phyloP scores from a whole-genome alignment of 148 eudicot genomes.

The Selenicereus undatus region DNA sequence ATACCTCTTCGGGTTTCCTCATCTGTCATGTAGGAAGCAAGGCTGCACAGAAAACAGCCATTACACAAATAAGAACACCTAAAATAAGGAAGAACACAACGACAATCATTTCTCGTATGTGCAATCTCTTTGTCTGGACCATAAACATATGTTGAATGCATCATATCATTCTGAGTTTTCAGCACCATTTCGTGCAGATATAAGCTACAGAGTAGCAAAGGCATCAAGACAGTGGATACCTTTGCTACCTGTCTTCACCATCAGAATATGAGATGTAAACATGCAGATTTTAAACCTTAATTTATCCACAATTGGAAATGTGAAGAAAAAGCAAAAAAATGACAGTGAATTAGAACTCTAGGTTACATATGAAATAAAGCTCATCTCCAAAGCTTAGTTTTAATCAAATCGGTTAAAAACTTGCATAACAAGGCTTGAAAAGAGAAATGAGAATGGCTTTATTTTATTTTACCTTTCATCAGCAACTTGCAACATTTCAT shows the following conservation, averaged over 20 bases:
- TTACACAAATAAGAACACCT: not conserved
- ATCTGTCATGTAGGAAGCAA: constrained; percentile 88
- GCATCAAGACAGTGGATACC: not conserved
- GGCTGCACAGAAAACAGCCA: constrained; percentile 47
- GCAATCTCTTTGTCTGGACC: not conserved
- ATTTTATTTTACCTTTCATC: constrained; percentile 62
- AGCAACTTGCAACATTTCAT: constrained; percentile 94
- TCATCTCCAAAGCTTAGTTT: constrained; percentile 1
- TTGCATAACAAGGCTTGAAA: not conserved
- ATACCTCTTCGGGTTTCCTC: constrained; percentile 78
- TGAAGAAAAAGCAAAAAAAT: not conserved
- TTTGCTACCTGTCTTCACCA: not conserved
- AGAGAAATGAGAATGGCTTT: not conserved
- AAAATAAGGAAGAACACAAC: not conserved
- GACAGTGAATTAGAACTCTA: not conserved
- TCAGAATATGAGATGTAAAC: not conserved
- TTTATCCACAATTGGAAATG: not conserved
- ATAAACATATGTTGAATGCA: not conserved
- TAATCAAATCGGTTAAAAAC: not conserved
- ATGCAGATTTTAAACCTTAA: not conserved
- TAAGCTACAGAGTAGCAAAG: not conserved
- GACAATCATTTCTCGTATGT: not conserved
- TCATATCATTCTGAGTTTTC: not conserved
- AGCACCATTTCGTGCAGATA: not conserved
- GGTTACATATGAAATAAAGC: not conserved